These are phyloP conservation scores for Tolypocladium tropicale DNA, from an alignment of 2,329 filamentous ascomycete genomes.

Conservation along the genomic window DNA sequence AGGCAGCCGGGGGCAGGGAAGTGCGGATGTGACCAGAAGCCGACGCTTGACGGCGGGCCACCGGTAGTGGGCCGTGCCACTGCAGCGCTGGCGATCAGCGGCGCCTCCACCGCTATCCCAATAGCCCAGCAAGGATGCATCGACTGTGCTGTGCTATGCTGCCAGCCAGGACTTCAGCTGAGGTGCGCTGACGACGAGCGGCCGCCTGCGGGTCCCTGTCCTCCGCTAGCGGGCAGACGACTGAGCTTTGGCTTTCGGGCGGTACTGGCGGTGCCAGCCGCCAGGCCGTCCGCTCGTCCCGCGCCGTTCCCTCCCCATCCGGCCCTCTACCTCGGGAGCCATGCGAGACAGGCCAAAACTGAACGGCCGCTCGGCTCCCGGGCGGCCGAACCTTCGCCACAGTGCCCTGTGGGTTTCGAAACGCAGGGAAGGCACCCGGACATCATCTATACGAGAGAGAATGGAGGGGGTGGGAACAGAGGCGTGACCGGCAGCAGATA, in stretches of 20 bases:
- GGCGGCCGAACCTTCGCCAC: no score
- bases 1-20: not conserved
- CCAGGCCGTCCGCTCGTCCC: conserved; percentile 3
- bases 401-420: not conserved
- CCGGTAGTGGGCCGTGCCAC: conserved; percentile 4
- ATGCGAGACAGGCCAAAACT: not conserved
- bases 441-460: not conserved
- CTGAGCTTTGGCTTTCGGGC: not conserved
- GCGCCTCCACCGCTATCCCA: not conserved
- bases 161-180: not conserved
- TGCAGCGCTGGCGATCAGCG: not conserved
- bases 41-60: conserved; percentile 3
- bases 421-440: not conserved
- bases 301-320: not conserved
- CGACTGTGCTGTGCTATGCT: not conserved
- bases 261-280: conserved; percentile 1
- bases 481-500: not conserved
- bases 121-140: not conserved
- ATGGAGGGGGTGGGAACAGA: not conserved
- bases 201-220: not conserved
- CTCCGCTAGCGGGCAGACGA: not conserved
- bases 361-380: not conserved
- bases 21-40: not conserved
- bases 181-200: not conserved
- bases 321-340: not conserved